Conservation (phyloP, 2,329 filamentous ascomycete genomes). For the Pyrenophora seminiperda region DNA sequence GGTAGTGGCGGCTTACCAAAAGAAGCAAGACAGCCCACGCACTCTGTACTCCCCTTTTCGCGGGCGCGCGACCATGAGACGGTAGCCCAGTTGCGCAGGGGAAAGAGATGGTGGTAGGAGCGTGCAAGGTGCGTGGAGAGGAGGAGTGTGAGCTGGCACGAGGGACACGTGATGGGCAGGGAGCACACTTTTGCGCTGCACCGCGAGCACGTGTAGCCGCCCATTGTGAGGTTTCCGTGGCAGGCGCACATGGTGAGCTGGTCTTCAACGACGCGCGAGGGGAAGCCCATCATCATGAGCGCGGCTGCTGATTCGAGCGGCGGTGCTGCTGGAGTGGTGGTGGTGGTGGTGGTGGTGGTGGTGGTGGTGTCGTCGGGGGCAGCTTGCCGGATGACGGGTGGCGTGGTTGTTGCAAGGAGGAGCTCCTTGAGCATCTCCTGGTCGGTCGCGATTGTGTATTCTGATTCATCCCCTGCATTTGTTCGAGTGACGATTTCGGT, state of each 20-base stretch:
- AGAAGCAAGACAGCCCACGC: conserved; percentile 74
- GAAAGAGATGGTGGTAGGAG: conserved; percentile 49
- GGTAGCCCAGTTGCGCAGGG: conserved; percentile 82
- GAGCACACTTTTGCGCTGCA: conserved; percentile 89
- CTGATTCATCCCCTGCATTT: conserved; percentile 75
- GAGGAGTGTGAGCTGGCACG: conserved; percentile 89
- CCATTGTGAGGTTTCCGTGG: conserved; percentile 78
- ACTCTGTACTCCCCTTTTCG: conserved; percentile 58
- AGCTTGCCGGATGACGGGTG: conserved; percentile 76
- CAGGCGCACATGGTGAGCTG: conserved; percentile 83
- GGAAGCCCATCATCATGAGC: conserved; percentile 97
- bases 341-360: conserved; percentile 38
- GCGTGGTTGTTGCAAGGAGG: conserved; percentile 86
- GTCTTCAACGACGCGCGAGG: conserved; percentile 78
- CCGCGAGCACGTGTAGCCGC: conserved; percentile 89
- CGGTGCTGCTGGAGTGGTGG: conserved; percentile 37
- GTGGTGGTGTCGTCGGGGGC: conserved; percentile 29
- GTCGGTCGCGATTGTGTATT: conserved; percentile 85
- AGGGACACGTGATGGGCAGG: conserved; percentile 87
- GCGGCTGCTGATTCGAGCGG: conserved; percentile 53
- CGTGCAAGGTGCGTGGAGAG: conserved; percentile 69
- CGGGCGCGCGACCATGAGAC: conserved; percentile 79
- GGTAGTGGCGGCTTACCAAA: conserved; percentile 67
- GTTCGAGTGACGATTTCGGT: conserved; percentile 85
- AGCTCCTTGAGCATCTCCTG: conserved; percentile 87